Base-by-base conservation (phyloP, 116 monocot species). In the Dioscorea cayenensis region DNA sequence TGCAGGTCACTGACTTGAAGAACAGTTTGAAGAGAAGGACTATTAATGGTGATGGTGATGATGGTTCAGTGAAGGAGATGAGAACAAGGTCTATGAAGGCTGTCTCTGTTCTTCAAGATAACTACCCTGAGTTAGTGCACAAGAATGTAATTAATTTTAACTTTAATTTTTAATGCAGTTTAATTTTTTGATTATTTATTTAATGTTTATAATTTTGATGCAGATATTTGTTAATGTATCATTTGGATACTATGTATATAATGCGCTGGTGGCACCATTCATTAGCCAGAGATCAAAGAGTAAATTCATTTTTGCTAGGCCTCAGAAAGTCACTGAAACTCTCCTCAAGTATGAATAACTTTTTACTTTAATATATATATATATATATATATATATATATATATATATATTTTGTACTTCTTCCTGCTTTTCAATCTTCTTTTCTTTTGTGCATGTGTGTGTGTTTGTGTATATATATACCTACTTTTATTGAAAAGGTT, bases 191-290 rank as follows among this genome's bases (percentile, higher is more conserved):
- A 43, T 43, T 43, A 43, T 12, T 43, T 43, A 6, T 10, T 17
- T 21, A 1, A 21, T 59, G 59, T 63, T 38, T 6, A 9, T 59
- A 7, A 71, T 66, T 11, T 66, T 32, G 12, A 23, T 69, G 65
- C 82, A 90, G 90, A 90, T 90, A 13, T 82, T 90, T 35, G 52
- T 86, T 25, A 90, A 90, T 71, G 84, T 82, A 13, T 83, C 90
- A 10, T 73, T 89, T 65, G 76, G 89, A 14, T 70, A 77, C 74
- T 89, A 80, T 37, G 76, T 74, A 16, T 85, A 78, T 55, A 72
- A 73, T 38, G 75, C 78, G 23, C 25, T 89, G 32, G 64, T 83
- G 73, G 80, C 83, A 59, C 76, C 49, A 16, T 74, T 76, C 50
- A 23, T 77, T 21, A 67, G 71, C 23, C 63, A 65, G 36, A 83